Conservation (phyloP, 441 rosid genomes). For the Hypseocharis bilobata region DNA sequence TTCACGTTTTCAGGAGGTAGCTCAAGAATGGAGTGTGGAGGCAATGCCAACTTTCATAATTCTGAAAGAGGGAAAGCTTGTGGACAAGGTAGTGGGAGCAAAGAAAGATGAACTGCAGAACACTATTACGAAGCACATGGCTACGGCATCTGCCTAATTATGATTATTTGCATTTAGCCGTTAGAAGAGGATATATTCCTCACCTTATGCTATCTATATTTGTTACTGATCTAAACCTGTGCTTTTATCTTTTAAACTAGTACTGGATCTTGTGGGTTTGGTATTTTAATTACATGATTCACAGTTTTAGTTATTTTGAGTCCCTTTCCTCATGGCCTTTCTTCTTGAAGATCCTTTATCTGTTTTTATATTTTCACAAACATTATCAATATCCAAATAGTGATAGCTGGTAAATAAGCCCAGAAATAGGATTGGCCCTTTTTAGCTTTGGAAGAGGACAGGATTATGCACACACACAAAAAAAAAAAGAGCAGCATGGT, state of each 20-base stretch:
- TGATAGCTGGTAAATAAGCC: not conserved
- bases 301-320: not conserved
- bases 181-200: constrained; percentile 10
- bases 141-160: constrained; percentile 32
- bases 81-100: constrained; percentile 86
- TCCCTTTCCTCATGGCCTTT: not conserved
- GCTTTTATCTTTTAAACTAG: not conserved
- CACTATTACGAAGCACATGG: constrained; percentile 53
- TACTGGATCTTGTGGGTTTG: not conserved
- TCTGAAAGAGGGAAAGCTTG: constrained; percentile 60
- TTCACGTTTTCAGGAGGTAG: constrained; percentile 45
- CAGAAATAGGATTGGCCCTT: too few relatives aligned
- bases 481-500: too few relatives aligned
- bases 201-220: not conserved
- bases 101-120: constrained; percentile 60
- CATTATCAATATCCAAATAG: not conserved
- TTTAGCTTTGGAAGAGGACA: too few relatives aligned
- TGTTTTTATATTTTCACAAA: too few relatives aligned
- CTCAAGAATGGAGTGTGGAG: constrained; percentile 74
- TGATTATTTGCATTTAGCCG: not conserved
- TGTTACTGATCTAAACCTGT: not conserved
- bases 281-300: not conserved
- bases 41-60: constrained; percentile 87
- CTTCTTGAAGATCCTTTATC: not conserved
- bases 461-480: too few relatives aligned